Conservation (phyloP, 2,329 filamentous ascomycete genomes). For the Karstenula rhodostoma region DNA sequence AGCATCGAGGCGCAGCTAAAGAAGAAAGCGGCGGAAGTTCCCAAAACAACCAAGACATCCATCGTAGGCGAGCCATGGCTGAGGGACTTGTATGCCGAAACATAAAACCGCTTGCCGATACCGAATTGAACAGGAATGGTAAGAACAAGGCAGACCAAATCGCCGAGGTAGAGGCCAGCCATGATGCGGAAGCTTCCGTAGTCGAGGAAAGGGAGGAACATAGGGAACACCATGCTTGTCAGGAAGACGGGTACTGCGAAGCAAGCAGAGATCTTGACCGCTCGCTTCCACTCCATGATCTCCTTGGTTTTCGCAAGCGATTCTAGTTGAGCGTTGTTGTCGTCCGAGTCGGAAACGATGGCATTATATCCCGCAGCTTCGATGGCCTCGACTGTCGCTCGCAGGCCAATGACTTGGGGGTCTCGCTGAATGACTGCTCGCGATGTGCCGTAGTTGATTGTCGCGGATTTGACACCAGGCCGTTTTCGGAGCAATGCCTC, state of each 20-base stretch:
- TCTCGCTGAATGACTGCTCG: constrained; percentile 78
- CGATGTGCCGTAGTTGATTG: constrained; percentile 75
- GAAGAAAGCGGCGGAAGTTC: constrained; percentile 94
- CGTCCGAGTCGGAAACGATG: constrained; percentile 86
- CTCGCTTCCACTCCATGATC: constrained; percentile 88
- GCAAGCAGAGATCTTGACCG: constrained; percentile 77
- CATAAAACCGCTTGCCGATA: constrained; percentile 92
- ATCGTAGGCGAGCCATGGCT: constrained; percentile 93
- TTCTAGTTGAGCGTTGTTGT: constrained; percentile 96
- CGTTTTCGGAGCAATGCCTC: constrained; percentile 72
- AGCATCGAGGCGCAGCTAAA: constrained; percentile 90
- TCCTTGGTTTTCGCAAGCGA: constrained; percentile 96
- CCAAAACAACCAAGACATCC: constrained; percentile 94
- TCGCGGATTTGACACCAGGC: constrained; percentile 77
- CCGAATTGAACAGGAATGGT: constrained; percentile 97
- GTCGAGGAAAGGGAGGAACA: constrained; percentile 78
- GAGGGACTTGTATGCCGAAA: constrained; percentile 90
- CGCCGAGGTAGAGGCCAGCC: constrained; percentile 85
- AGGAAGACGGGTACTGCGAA: constrained; percentile 93
- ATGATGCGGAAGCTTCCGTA: constrained; percentile 74
- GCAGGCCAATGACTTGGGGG: constrained; percentile 76
- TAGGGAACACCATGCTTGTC: constrained; percentile 92
- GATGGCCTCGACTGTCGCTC: constrained; percentile 80
- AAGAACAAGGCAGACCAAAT: constrained; percentile 81
- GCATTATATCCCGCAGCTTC: constrained; percentile 89